Conservation (phyloP, 805 yeast genomes). For the Henningerozyma blattae region DNA sequence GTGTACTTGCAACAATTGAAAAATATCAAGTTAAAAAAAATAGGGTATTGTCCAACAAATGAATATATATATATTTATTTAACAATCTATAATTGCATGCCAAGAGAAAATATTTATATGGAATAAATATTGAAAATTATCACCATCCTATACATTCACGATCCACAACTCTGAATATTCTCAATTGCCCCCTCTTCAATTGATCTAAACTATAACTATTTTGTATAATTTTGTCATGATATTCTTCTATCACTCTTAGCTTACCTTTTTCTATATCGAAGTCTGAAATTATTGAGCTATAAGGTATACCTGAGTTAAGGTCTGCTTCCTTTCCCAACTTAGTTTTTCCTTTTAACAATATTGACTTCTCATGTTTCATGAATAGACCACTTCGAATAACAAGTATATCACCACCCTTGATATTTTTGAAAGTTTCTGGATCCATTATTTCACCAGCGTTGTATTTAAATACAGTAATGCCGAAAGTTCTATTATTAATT, state of each 20-base stretch:
- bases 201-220: constrained; percentile 59
- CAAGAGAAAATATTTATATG: too few relatives aligned
- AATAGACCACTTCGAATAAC: constrained; percentile 69
- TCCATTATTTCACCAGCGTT: constrained; percentile 41
- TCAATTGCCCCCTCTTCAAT: constrained; percentile 65
- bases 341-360: background rate
- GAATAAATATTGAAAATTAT: too few relatives aligned
- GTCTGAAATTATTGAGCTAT: constrained; percentile 51
- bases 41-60: too few relatives aligned
- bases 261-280: constrained; percentile 66
- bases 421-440: constrained; percentile 39
- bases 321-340: constrained; percentile 27
- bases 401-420: constrained; percentile 75
- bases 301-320: constrained; percentile 39
- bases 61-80: too few relatives aligned
- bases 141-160: constrained; percentile 64
- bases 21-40: too few relatives aligned
- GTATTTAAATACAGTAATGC: constrained; percentile 40
- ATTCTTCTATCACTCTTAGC: constrained; percentile 52
- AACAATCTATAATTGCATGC: too few relatives aligned
- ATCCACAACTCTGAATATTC: constrained; percentile 71
- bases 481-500: constrained; percentile 59
- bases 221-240: constrained; percentile 41
- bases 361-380: constrained; percentile 37
- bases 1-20: too few relatives aligned